These are phyloP conservation scores for Tubosaeta sp. DNA, from an alignment of 768 basidiomycete genomes.

Conservation along the genomic window DNA sequence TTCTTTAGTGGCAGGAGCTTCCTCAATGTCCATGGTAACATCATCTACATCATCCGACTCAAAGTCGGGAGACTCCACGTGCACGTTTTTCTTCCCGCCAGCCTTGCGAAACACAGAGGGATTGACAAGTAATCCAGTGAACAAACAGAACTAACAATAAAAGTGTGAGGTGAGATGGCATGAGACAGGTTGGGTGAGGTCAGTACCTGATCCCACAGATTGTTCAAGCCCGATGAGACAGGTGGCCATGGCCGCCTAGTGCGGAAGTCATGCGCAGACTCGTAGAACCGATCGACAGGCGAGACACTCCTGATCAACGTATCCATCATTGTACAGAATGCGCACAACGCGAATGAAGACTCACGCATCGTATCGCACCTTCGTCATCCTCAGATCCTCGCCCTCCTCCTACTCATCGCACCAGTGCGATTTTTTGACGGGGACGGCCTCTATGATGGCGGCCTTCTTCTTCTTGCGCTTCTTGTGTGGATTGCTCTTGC, in stretches of 20 bases:
- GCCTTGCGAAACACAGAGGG: slow-evolving; percentile 35
- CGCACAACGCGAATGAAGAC: slow-evolving; percentile 19
- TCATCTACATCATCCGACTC: slow-evolving; percentile 28
- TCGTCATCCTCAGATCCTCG: slow-evolving; percentile 44
- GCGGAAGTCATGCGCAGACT: slow-evolving; percentile 57
- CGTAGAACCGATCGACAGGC: slow-evolving; percentile 51
- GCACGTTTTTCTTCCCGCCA: slow-evolving; percentile 24
- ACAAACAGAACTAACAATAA: slow-evolving; percentile 52
- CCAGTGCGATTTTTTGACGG: slow-evolving; percentile 43
- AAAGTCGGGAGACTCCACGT: slow-evolving; percentile 34
- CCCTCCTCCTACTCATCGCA: slow-evolving; percentile 69
- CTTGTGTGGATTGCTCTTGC: slow-evolving; percentile 53
- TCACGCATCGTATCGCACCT: slow-evolving; percentile 47
- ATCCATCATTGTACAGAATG: background rate
- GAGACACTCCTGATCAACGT: slow-evolving; percentile 36
- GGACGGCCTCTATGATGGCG: slow-evolving; percentile 12
- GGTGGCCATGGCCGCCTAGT: slow-evolving; percentile 37
- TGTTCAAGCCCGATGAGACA: slow-evolving; percentile 28
- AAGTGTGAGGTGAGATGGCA: slow-evolving; percentile 14
- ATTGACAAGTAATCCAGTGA: slow-evolving; percentile 51
- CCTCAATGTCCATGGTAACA: slow-evolving; percentile 4
- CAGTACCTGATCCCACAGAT: slow-evolving; percentile 64
- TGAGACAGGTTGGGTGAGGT: background rate
- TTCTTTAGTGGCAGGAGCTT: background rate
- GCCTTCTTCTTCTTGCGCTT: slow-evolving; percentile 41